Conservation (phyloP, 2,329 filamentous ascomycete genomes). For the Penicillium thymicola region DNA sequence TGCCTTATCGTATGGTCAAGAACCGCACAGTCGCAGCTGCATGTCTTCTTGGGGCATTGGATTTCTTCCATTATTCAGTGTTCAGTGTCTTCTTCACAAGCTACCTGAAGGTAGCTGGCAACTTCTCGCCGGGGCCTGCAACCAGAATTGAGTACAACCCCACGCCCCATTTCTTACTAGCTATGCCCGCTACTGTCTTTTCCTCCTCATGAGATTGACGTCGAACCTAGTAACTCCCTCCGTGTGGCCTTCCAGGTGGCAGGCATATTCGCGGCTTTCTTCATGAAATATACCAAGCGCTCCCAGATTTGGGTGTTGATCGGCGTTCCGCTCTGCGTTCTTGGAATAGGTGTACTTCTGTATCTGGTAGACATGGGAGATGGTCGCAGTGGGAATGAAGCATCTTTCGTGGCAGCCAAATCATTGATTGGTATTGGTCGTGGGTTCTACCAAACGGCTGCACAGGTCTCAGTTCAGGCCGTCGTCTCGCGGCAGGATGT, state of each 20-base stretch:
- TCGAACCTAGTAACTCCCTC: slow-evolving; percentile 27
- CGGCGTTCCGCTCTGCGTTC: slow-evolving; percentile 35
- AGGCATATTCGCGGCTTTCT: slow-evolving; percentile 33
- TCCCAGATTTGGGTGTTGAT: slow-evolving; percentile 34
- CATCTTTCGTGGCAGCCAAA: slow-evolving; percentile 37
- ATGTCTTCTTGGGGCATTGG: slow-evolving; percentile 37
- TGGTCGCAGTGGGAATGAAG: slow-evolving; percentile 30
- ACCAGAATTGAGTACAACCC: slow-evolving; percentile 26
- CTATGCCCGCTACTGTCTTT: background rate
- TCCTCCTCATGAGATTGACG: background rate
- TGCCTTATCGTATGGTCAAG: slow-evolving; percentile 39
- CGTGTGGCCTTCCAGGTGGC: slow-evolving; percentile 39
- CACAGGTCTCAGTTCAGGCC: slow-evolving; percentile 38
- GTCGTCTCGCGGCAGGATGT: slow-evolving; percentile 36
- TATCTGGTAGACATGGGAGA: slow-evolving; percentile 26
- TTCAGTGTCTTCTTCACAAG: slow-evolving; percentile 44
- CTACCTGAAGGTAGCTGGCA: slow-evolving; percentile 41
- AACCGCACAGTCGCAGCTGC: slow-evolving; percentile 42
- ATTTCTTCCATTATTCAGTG: slow-evolving; percentile 36
- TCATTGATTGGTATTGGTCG: slow-evolving; percentile 34
- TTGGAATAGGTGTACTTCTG: slow-evolving; percentile 34
- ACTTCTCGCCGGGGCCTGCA: slow-evolving; percentile 35
- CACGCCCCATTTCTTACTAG: background rate
- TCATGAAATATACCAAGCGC: slow-evolving; percentile 39
- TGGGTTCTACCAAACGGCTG: slow-evolving; percentile 34